phyloP scores from a whole-genome alignment of 1,284 basidiomycete species.

The Sphagnurus paluster region DNA sequence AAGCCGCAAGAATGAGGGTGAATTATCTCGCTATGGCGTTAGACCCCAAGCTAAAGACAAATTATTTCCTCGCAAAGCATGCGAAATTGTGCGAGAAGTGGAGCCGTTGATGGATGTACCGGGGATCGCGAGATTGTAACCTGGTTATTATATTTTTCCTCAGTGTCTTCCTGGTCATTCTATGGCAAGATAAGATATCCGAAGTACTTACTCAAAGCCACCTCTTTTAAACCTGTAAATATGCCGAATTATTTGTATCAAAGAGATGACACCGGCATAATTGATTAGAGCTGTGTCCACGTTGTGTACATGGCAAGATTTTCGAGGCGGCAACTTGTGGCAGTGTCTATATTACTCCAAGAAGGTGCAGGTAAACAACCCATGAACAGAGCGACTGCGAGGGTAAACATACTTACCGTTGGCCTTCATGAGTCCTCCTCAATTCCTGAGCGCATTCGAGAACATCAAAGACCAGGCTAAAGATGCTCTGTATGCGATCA shows the following conservation, averaged over 20 bases:
- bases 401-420: no score
- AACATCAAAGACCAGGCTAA: conserved; percentile 73
- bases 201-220: not conserved
- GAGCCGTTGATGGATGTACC: conserved; percentile 27
- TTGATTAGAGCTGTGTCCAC: no score
- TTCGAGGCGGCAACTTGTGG: conserved; percentile 3
- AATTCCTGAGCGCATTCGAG: conserved; percentile 51
- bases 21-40: conserved; percentile 3
- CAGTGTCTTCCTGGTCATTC: conserved; percentile 23
- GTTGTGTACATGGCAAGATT: not conserved
- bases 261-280: no score
- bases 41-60: not conserved
- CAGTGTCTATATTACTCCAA: conserved; percentile 12
- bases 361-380: conserved; percentile 11
- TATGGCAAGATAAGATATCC: conserved; percentile 27
- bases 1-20: conserved; percentile 27
- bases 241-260: not conserved
- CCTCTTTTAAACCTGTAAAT: conserved; percentile 4
- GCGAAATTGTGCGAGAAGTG: conserved; percentile 33
- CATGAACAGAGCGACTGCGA: conserved; percentile 4
- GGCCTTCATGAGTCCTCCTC: conserved; percentile 34
- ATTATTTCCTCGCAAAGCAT: conserved; percentile 22
- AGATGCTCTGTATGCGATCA: conserved; percentile 77
- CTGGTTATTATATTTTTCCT: conserved; percentile 26
- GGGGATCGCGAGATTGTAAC: conserved; percentile 24